Percentiles rank a stretch among this genome's conserved stretches.
phyloP scores from a whole-genome alignment of 1,284 basidiomycete species.

The Boletellus deceptivus region DNA sequence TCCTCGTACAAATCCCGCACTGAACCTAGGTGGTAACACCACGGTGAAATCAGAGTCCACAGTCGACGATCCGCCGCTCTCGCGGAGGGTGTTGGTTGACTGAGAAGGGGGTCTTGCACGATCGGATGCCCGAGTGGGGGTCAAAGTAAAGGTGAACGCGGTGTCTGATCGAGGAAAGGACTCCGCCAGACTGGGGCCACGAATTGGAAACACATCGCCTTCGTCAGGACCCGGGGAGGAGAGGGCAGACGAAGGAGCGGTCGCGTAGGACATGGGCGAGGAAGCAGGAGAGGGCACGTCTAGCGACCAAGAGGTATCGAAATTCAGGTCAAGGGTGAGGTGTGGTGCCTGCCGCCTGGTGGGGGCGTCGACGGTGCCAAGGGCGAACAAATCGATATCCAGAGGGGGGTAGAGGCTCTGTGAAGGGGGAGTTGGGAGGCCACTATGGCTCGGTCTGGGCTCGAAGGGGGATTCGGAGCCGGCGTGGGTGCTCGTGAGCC shows the following conservation, averaged over 20 bases:
- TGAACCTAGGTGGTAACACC: conserved; percentile 9
- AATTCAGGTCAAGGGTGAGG: conserved; percentile 29
- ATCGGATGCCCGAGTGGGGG: conserved; percentile 4
- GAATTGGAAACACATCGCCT: conserved; percentile 19
- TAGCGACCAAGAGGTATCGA: conserved; percentile 14
- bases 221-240: conserved; percentile 12
- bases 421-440: background rate
- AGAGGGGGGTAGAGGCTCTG: conserved; percentile 6
- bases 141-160: conserved; percentile 11
- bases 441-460: conserved; percentile 12
- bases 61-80: conserved; percentile 14
- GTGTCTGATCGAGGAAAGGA: conserved; percentile 7
- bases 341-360: conserved; percentile 6
- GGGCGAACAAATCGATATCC: conserved; percentile 15
- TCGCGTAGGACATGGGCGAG: conserved; percentile 28
- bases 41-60: conserved; percentile 26
- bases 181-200: background rate
- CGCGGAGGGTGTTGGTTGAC: background rate
- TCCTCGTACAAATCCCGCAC: conserved; percentile 11
- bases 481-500: conserved; percentile 12
- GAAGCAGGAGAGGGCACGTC: conserved; percentile 22
- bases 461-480: conserved; percentile 20
- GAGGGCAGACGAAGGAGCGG: conserved; percentile 17
- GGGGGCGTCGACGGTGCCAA: conserved; percentile 1
- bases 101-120: conserved; percentile 2